Conservation (phyloP, 192 early-diverging fungal species). For the Backusella morwellensis region DNA sequence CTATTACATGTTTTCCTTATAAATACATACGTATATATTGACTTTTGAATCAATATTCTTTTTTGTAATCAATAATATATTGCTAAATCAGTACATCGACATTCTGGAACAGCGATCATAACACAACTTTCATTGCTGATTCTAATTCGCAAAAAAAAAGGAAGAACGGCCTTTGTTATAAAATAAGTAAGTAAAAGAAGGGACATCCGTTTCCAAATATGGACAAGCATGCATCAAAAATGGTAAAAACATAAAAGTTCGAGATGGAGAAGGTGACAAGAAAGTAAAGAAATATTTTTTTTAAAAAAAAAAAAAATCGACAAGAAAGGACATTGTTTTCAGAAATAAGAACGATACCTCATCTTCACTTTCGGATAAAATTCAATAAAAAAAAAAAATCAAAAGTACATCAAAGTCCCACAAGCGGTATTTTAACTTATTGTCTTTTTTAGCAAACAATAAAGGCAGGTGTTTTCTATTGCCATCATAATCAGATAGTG, state of each 20-base stretch:
- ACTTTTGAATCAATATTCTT: neutral
- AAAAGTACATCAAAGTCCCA: neutral
- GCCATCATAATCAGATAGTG: neutral
- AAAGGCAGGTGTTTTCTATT: neutral
- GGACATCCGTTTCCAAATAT: neutral
- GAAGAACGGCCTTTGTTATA: neutral
- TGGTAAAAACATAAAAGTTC: neutral
- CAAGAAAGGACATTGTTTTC: neutral
- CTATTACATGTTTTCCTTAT: neutral
- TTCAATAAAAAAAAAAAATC: neutral
- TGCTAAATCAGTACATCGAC: neutral
- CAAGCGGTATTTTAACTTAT: neutral
- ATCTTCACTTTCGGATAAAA: neutral
- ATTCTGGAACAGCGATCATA: neutral
- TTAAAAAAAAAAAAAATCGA: neutral
- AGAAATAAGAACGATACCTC: neutral
- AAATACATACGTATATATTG: neutral
- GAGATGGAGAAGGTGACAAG: neutral
- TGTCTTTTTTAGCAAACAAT: conserved; percentile 1
- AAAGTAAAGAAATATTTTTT: neutral
- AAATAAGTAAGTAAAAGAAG: neutral
- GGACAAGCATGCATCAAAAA: neutral
- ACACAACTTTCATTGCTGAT: neutral
- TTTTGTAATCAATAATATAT: neutral
- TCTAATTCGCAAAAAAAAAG: neutral